Percentiles rank a stretch among this genome's conserved stretches.
Evolutionary conservation across 768 basidiomycete genomes (phyloP).

Genomic region (Leucocoprinus birnbaumii): DNA sequence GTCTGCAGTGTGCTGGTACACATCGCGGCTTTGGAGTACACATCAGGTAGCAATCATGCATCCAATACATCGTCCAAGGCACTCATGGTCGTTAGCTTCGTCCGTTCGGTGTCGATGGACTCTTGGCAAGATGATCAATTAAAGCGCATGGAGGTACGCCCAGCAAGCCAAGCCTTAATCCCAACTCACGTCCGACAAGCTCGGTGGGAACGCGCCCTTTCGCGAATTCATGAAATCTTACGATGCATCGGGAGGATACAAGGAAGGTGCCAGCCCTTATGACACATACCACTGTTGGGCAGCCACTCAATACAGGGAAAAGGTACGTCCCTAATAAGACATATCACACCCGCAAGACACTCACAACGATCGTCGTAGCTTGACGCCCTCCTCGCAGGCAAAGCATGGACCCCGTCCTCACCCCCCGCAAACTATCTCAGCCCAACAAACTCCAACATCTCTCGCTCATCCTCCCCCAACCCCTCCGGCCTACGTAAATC

Average conservation of each 20-base stretch:
- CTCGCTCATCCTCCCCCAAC: conserved; percentile 45
- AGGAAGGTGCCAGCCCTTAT: conserved; percentile 54
- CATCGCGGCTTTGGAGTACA: conserved; percentile 95
- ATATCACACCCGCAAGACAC: not conserved
- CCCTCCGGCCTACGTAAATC: conserved; percentile 86
- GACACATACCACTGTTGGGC: conserved; percentile 94
- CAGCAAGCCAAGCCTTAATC: conserved; percentile 2
- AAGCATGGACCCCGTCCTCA: conserved; percentile 73
- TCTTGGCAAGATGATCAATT: conserved; percentile 92
- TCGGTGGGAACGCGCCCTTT: conserved; percentile 88
- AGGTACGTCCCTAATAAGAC: conserved; percentile 44
- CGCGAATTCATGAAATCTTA: conserved; percentile 75
- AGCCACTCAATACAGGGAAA: conserved; percentile 91
- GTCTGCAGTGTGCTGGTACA: conserved; percentile 82
- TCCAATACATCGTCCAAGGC: conserved; percentile 12
- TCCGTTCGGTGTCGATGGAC: conserved; percentile 94
- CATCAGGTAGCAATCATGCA: conserved; percentile 54
- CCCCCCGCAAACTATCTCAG: conserved; percentile 48
- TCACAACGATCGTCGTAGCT: conserved; percentile 50
- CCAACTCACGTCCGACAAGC: conserved; percentile 34
- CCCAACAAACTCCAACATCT: conserved; percentile 20
- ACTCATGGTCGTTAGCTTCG: conserved; percentile 57
- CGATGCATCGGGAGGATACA: conserved; percentile 68
- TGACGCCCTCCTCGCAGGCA: conserved; percentile 71
- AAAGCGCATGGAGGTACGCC: conserved; percentile 79